These are phyloP conservation scores for Penicillium italicum DNA, from an alignment of 2,329 filamentous ascomycete species.

Conservation along the genomic window DNA sequence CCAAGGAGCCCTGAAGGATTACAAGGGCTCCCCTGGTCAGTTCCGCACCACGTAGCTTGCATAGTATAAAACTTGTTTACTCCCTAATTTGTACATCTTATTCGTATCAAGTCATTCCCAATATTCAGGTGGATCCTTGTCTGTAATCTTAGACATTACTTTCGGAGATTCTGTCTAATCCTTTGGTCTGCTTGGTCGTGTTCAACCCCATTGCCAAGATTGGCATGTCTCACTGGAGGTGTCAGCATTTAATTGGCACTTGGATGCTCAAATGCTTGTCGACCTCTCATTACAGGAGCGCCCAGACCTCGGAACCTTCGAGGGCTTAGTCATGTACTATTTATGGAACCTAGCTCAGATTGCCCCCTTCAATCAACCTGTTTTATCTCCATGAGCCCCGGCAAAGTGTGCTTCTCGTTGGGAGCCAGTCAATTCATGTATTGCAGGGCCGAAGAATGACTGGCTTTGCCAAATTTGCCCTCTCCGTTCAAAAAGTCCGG, in stretches of 20 bases:
- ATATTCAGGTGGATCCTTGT: neutral
- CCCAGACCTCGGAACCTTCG: neutral
- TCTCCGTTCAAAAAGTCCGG: constrained; percentile 34
- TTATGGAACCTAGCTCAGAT: neutral
- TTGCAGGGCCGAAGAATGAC: constrained; percentile 32
- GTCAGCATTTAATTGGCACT: neutral
- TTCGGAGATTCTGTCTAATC: neutral
- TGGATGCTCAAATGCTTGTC: neutral
- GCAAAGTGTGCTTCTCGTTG: constrained; percentile 1
- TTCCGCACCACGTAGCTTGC: neutral
- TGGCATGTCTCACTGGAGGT: neutral
- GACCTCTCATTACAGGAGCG: neutral
- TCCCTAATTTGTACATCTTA: too few relatives aligned
- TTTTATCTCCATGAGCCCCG: neutral
- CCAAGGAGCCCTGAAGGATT: neutral
- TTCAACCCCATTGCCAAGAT: neutral
- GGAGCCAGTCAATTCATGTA: constrained; percentile 29
- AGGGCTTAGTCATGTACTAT: constrained; percentile 3
- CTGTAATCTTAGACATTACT: neutral
- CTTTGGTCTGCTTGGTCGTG: neutral
- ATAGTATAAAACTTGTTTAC: too few relatives aligned
- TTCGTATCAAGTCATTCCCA: neutral
- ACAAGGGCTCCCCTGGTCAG: neutral
- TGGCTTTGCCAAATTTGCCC: constrained; percentile 32
- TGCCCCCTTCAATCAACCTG: neutral